Percentiles rank a stretch among this genome's conserved stretches.
Evolutionary conservation across 2,329 filamentous ascomycete genomes (phyloP).

Genomic region (Beauveria brongniartii): DNA sequence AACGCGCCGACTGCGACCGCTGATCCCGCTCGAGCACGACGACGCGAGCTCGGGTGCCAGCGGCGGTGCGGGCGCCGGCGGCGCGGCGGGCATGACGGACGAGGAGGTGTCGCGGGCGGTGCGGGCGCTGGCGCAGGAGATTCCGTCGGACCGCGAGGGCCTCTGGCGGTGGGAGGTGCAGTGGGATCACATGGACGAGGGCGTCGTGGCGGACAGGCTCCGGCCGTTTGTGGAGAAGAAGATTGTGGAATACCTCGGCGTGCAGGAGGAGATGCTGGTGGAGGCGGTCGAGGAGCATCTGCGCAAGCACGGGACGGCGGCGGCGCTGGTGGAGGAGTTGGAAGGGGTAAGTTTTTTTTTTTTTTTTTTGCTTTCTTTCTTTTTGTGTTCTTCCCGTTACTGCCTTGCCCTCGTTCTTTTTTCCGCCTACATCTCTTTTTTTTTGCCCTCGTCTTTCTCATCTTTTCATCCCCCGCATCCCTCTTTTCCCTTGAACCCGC

Average conservation of each 20-base stretch:
- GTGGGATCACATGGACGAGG: constrained; percentile 84
- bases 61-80: not conserved
- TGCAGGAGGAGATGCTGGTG: constrained; percentile 92
- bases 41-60: constrained; percentile 28
- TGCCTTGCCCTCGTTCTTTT: not conserved
- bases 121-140: constrained; percentile 76
- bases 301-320: constrained; percentile 64
- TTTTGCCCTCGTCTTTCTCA: no score
- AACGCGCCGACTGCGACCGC: constrained; percentile 58
- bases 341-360: constrained; percentile 57
- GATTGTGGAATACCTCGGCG: constrained; percentile 90
- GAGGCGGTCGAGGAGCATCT: constrained; percentile 88
- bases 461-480: no score
- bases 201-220: constrained; percentile 74
- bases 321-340: constrained; percentile 74
- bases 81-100: constrained; percentile 59
- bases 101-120: constrained; percentile 82
- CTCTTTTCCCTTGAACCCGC: not conserved
- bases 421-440: not conserved
- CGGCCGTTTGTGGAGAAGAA: constrained; percentile 97
- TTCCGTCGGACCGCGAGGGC: constrained; percentile 76
- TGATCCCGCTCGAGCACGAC: constrained; percentile 78
- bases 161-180: constrained; percentile 90
- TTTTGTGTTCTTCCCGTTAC: not conserved
- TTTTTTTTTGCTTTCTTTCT: not conserved